Base-by-base conservation (phyloP, 129 eudicot species). In the Rutidosis leptorrhynchoides region DNA sequence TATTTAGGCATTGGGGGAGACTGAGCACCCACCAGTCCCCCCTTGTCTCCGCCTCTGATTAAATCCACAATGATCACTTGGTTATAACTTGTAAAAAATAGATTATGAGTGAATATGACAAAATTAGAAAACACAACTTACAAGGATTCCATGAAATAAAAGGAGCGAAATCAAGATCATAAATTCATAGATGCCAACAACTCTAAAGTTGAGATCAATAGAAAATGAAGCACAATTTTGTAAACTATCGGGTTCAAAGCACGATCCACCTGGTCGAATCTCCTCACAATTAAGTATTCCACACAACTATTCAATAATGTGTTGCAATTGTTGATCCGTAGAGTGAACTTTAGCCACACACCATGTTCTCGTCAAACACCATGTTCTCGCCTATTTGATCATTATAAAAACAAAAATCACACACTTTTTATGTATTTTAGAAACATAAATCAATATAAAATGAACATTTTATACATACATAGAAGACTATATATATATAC, bases 201-300 rank as follows among this genome's bases (percentile, higher is more conserved):
- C 53, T 19, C 23, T 20, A 32, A 3, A 69, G 51, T 56, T 52
- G 22, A 55, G 74, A 56, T 69, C 64, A 69, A 69, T 53, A 24
- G 43, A 65, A 56, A 55, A 69, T 5, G 74, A 69, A 3, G 33
- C 56, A 22, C 56, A 65, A 25, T 57, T 69, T 37, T 8, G 54
- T 37, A 15, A 12, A 23, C 40, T 55, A 16, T 69, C n/a, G 0
- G 56, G 65, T 0, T 35, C 53, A 54, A 19, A 56, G 16, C 56
- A 69, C 15, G 40, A 33, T 12, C 74, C 74, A 7, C 65, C 43
- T 7, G 64, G 64, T 25, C 11, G 12, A 19, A 69, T 69, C 12
- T 33, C 37, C 15, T 15, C 22, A 27, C 74, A 56, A 2, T 24
- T 17, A 5, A 67, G 29, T 7, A 21, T 28, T 5, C 3, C 28